Evolutionary conservation across 257 asterid genomes (phyloP), one percentile per base, ranked within the genome.

Genomic region (Plantago ovata): DNA sequence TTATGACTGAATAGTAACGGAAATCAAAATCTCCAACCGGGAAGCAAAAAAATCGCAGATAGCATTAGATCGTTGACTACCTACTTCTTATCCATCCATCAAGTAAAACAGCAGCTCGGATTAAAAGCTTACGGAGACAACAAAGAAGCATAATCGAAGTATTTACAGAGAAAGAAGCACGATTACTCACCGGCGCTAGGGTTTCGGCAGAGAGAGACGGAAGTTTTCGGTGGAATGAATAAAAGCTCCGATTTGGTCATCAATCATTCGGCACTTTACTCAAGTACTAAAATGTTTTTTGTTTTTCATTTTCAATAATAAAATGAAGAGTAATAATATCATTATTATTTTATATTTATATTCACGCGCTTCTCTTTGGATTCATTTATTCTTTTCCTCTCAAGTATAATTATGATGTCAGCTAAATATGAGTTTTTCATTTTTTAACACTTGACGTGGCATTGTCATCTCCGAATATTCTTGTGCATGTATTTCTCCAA

Each of bases 111-210:
- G 7, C 0, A 28, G 36, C 36, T 28, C 3, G 36, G 2, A 28
- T 3, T 28, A 6, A 8, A 28, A 28, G 36, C 36, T 1, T 3
- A 28, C 3, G 7, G 36, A 28, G 2, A 28, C 36, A 28, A 8
- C 0, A 28, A 28, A 28, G 36, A 3, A 28, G 36, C 32, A 24
- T 2, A 24, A 24, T 5, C 32, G 32, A 24, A 24, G 32, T 24
- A 63, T 54, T 39, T 3, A 18, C 51, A 38, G 46, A 10, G 42
- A 33, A 2, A 38, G 14, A 60, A 32, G 2, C 24, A n/a, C 4
- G 45, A 66, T 51, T 16, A 56, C 74, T 58, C 21, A 66, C 79
- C 76, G 41, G 21, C 33, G 57, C 14, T 23, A 38, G 62, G 72
- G 74, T 16, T 46, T 11, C 13, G 64, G 39, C 46, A 64, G 45